Conservation (phyloP, 1,139 yeast genomes). For the Sugiyamaella grinbergsii region DNA sequence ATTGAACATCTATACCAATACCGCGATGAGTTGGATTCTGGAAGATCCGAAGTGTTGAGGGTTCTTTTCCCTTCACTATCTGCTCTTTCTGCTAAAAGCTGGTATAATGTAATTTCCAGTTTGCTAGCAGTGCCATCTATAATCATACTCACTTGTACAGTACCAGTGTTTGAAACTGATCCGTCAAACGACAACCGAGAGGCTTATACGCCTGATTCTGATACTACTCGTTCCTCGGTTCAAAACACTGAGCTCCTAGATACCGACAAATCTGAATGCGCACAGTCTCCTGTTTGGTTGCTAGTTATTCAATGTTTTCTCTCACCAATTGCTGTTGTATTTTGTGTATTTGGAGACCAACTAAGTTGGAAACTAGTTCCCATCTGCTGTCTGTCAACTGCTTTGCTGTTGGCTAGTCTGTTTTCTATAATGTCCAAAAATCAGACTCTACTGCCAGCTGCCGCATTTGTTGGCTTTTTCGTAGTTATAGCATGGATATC, state of each 20-base stretch:
- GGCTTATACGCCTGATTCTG: neutral
- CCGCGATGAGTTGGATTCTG: conserved; percentile 8
- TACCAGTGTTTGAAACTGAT: conserved; percentile 49
- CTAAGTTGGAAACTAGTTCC: neutral
- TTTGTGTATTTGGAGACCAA: conserved; percentile 9
- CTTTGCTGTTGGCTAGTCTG: neutral
- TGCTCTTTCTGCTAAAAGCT: conserved; percentile 31
- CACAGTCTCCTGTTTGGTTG: conserved; percentile 31
- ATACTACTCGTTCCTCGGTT: neutral
- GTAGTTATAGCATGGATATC: conserved; percentile 75
- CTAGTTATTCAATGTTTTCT: conserved; percentile 35
- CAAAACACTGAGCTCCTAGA: neutral
- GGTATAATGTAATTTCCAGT: conserved; percentile 37
- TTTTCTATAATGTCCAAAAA: neutral
- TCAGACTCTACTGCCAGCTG: neutral
- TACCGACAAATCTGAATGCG: neutral
- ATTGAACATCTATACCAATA: conserved; percentile 19
- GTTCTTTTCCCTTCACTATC: conserved; percentile 37
- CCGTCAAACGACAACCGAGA: conserved; percentile 26
- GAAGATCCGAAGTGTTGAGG: conserved; percentile 21
- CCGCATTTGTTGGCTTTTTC: conserved; percentile 57
- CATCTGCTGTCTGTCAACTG: neutral
- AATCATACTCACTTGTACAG: conserved; percentile 49
- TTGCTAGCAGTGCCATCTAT: conserved; percentile 50
- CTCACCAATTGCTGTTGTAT: conserved; percentile 34